Conservation (phyloP, 2,329 filamentous ascomycete species). For the Fusarium sp. region DNA sequence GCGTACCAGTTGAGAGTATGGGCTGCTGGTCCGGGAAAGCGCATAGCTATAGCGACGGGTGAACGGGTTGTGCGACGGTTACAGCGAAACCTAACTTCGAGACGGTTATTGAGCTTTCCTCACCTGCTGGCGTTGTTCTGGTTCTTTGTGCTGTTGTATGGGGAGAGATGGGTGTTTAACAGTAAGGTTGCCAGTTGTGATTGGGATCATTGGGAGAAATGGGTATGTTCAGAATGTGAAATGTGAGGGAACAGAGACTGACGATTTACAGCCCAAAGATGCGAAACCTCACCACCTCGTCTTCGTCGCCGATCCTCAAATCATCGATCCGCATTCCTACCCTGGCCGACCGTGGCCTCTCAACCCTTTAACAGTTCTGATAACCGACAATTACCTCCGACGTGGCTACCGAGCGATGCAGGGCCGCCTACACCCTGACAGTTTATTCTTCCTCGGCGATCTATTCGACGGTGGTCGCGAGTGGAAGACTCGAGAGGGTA, state of each 20-base stretch:
- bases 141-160: constrained; percentile 82
- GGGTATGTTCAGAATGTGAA: constrained; percentile 68
- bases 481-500: constrained; percentile 79
- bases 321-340: constrained; percentile 96
- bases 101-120: constrained; percentile 69
- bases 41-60: constrained; percentile 48
- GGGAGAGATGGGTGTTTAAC: constrained; percentile 82
- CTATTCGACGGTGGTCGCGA: constrained; percentile 96
- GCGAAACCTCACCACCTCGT: constrained; percentile 85
- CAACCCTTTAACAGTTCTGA: constrained; percentile 61
- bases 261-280: constrained; percentile 70
- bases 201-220: constrained; percentile 92
- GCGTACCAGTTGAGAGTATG: constrained; percentile 54
- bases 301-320: constrained; percentile 89
- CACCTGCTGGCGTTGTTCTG: constrained; percentile 78
- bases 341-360: constrained; percentile 77
- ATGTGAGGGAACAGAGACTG: constrained; percentile 5
- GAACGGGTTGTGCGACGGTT: constrained; percentile 46
- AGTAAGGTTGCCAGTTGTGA: constrained; percentile 76
- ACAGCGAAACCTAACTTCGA: constrained; percentile 58
- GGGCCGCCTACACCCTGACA: constrained; percentile 80
- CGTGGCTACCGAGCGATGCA: constrained; percentile 86
- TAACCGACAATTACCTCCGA: constrained; percentile 91
- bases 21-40: constrained; percentile 55
- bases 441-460: constrained; percentile 90